Evolutionary conservation across 495 filamentous ascomycete species (phyloP), one percentile per base, ranked within the genome.

Genomic region (Tuber borchii): DNA sequence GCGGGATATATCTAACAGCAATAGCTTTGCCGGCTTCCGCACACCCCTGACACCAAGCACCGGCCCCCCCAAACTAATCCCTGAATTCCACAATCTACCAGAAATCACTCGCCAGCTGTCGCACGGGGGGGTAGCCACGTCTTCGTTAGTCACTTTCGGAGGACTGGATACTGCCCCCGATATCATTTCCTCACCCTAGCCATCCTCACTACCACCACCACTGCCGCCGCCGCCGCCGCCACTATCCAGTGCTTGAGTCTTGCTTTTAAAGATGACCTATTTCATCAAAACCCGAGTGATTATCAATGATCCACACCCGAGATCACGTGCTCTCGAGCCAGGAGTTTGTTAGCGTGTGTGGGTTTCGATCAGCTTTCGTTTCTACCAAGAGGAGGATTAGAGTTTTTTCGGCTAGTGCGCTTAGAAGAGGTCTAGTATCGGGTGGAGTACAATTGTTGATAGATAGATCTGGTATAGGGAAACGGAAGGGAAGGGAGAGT

Each of bases 11-110:
- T 19, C 48, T 71, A 42, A 77, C 31, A 2, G n/a, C 3, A 16
- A n/a, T 48, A 78, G 76, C 17, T 75, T 78, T 40, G 76, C 76
- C 12, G 76, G 73, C 9, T 78, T 78, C 42, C 51, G 76, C 26
- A 45, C 75, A 31, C n/a, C 56, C 56, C 56, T 4, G 3, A 14
- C 26, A 6, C 56, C n/a, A 0, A 22, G 56, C 12, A 31, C 56
- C 4, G 12, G n/a, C 10, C 26, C 56, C 26, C 56, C 56, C 16
- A 65, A 40, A 5, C 19, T 75, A 12, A 73, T 44, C 7, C 76
- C 73, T 2, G 76, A 78, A 14, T 78, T 78, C 45, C 51, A 76
- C 43, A 78, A 78, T 12, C 43, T 78, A 3, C 16, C 51, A 1
- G 76, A 75, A 16, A 61, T 78, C 4, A 75, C 70, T 17, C 69